Percentiles rank a stretch among this genome's conserved stretches.
Conservation (phyloP, 139 green algal genomes). For the Diplosphaera chodatii region DNA sequence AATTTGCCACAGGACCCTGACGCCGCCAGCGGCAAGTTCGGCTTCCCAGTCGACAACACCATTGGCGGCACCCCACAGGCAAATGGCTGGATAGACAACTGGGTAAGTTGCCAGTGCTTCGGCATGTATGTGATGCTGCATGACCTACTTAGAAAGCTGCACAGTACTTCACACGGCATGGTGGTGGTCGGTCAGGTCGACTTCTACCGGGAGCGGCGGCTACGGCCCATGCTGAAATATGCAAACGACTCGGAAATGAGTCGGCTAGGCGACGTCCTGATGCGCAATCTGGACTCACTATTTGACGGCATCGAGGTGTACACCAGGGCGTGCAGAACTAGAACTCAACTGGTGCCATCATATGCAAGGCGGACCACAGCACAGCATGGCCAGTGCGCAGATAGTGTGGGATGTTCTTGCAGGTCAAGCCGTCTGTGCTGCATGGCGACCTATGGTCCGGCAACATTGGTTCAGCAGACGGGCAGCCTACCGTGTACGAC, state of each 20-base stretch:
- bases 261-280: slow-evolving; percentile 62
- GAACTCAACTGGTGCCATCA: too few species aligned
- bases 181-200: too few species aligned
- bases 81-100: slow-evolving; percentile 84
- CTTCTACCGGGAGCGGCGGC: slow-evolving; percentile 73
- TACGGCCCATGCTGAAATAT: slow-evolving; percentile 61
- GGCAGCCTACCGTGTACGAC: slow-evolving; percentile 74
- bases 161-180: too few species aligned
- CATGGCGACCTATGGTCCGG: slow-evolving; percentile 97
- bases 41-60: slow-evolving; percentile 95
- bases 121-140: too few species aligned
- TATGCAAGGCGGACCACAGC: too few species aligned
- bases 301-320: slow-evolving; percentile 63
- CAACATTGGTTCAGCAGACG: slow-evolving; percentile 78
- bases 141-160: too few species aligned
- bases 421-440: slow-evolving; percentile 74
- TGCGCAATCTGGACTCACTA: slow-evolving; percentile 60
- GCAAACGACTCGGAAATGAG: slow-evolving; percentile 55
- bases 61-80: slow-evolving; percentile 88
- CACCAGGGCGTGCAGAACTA: too few species aligned
- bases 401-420: too few species aligned
- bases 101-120: too few species aligned
- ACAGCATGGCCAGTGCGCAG: too few species aligned
- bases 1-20: slow-evolving; percentile 35
- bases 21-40: slow-evolving; percentile 61